Evolutionary conservation across 257 asterid genomes (phyloP).

Genomic region (Scutellaria baicalensis): DNA sequence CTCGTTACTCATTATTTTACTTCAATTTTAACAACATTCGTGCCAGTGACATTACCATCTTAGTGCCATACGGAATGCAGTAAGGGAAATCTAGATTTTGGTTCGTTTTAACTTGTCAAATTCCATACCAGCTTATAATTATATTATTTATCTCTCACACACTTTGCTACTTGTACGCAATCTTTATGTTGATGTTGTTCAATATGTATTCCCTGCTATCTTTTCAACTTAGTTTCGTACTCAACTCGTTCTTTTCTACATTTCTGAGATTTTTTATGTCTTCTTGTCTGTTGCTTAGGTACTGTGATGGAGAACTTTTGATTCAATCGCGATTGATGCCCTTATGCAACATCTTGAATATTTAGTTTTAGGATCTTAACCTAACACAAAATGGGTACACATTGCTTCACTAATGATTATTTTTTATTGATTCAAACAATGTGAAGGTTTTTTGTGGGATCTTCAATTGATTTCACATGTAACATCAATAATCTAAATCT

Average conservation of each 20-base stretch:
- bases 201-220: background rate
- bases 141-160: background rate
- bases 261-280: background rate
- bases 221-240: background rate
- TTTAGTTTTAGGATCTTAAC: too few species aligned
- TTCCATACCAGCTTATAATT: background rate
- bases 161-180: background rate
- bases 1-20: too few species aligned
- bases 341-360: too few species aligned
- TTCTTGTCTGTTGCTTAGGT: conserved; percentile 17
- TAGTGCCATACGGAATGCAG: background rate
- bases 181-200: background rate
- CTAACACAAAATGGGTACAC: too few species aligned
- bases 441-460: too few species aligned
- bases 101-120: background rate
- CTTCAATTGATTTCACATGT: too few species aligned
- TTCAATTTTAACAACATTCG: too few species aligned
- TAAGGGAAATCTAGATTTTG: background rate
- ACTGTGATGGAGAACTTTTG: conserved; percentile 3
- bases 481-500: too few species aligned
- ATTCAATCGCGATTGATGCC: background rate
- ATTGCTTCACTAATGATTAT: too few species aligned
- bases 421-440: too few species aligned
- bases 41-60: background rate
- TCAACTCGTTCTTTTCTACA: background rate